A percentile compares a stretch with the other conserved stretches of the same genome.
Evolutionary conservation across 1,139 yeast genomes (phyloP).

Genomic region (Spencermartinsiella ligniputridi): DNA sequence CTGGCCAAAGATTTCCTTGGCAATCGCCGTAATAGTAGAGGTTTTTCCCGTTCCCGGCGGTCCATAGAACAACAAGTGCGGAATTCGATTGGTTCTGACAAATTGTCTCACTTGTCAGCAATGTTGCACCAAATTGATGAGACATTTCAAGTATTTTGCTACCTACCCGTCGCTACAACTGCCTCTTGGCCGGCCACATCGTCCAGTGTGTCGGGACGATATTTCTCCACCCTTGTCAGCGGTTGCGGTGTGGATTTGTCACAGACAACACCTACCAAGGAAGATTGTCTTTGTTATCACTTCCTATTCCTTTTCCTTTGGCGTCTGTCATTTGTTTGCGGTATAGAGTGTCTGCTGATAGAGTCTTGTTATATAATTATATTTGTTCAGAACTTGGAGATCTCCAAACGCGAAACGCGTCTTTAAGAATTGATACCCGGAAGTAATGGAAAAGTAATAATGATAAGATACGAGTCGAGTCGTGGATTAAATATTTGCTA

Average conservation of each 20-base stretch:
- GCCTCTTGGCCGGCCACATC: constrained; percentile 92
- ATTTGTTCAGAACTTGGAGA: no score
- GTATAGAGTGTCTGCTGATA: no score
- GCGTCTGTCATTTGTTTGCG: neutral
- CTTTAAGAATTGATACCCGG: no score
- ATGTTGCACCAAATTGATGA: neutral
- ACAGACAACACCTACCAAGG: constrained; percentile 27
- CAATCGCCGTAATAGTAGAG: constrained; percentile 85
- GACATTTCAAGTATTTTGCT: no score
- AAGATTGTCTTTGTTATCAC: constrained; percentile 18
- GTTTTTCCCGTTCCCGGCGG: constrained; percentile 99
- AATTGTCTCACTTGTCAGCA: constrained; percentile 57
- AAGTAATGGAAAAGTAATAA: no score
- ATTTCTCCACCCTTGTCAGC: constrained; percentile 76
- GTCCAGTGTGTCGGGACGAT: constrained; percentile 77
- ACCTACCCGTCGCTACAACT: constrained; percentile 55
- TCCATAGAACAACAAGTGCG: constrained; percentile 89
- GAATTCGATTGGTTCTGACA: constrained; percentile 76
- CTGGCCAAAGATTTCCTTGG: constrained; percentile 84
- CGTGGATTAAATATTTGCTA: no score
- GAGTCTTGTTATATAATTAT: no score
- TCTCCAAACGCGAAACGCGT: no score
- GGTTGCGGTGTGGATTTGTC: constrained; percentile 2
- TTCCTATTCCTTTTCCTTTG: neutral
- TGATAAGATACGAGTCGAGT: no score